Evolutionary conservation across 2,329 filamentous ascomycete species (phyloP).

Genomic region (Colletotrichum falcatum): DNA sequence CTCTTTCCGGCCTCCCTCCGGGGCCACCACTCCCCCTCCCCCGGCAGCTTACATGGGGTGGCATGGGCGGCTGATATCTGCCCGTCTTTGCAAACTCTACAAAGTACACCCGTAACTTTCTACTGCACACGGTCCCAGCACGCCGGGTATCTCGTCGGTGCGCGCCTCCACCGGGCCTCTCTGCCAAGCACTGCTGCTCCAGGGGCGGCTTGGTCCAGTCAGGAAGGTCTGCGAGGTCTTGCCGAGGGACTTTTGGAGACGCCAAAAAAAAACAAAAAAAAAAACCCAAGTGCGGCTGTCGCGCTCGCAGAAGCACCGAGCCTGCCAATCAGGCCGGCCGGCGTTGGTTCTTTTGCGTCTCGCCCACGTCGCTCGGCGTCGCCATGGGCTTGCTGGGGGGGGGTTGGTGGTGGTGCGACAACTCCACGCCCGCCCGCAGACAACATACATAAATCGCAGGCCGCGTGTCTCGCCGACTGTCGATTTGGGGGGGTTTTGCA

Average conservation of each 20-base stretch:
- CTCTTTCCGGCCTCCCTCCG: constrained; percentile 7
- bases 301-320: background rate
- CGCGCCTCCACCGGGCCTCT: background rate
- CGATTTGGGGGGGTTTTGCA: constrained; percentile 14
- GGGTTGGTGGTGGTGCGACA: constrained; percentile 20
- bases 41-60: constrained; percentile 8
- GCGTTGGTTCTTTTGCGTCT: background rate
- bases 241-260: constrained; percentile 22
- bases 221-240: constrained; percentile 7
- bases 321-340: constrained; percentile 5
- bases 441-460: constrained; percentile 2
- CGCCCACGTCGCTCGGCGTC: constrained; percentile 7
- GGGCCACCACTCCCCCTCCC: no score
- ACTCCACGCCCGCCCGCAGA: constrained; percentile 16
- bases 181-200: constrained; percentile 4
- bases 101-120: no score
- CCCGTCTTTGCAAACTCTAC: background rate
- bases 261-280: no score
- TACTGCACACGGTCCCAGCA: background rate
- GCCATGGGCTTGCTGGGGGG: constrained; percentile 27
- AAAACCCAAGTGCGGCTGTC: constrained; percentile 15
- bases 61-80: background rate
- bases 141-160: constrained; percentile 15
- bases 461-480: background rate
- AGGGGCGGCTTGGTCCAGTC: constrained; percentile 20